Conservation (phyloP, 2,329 filamentous ascomycete genomes). For the Colletotrichum tabaci region DNA sequence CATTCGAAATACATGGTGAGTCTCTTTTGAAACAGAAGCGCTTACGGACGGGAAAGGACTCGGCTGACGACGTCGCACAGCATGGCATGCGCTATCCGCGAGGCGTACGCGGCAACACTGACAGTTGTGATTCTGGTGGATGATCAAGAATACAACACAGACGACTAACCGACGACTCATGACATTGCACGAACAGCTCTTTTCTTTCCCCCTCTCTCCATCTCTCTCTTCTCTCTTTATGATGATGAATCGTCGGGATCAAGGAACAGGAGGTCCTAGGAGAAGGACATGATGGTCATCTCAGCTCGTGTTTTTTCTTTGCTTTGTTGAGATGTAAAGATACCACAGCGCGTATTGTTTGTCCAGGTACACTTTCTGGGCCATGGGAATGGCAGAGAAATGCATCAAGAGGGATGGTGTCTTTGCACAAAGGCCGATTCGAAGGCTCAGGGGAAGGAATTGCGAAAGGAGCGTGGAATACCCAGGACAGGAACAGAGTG, state of each 20-base stretch:
- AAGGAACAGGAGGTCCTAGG: background rate
- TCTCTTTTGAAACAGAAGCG: constrained; percentile 40
- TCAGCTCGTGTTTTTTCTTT: constrained; percentile 10
- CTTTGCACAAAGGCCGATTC: constrained; percentile 1
- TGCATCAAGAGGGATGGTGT: constrained; percentile 6
- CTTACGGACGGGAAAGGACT: background rate
- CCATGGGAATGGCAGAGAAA: background rate
- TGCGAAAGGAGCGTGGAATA: constrained; percentile 24
- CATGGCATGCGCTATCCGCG: constrained; percentile 81
- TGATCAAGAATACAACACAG: constrained; percentile 47
- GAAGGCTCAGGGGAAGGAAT: background rate
- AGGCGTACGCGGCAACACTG: constrained; percentile 81
- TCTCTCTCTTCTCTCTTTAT: background rate
- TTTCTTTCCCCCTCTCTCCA: background rate
- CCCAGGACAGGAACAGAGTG: constrained; percentile 32
- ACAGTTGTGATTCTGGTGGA: constrained; percentile 80
- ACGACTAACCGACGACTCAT: constrained; percentile 38
- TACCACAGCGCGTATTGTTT: constrained; percentile 37
- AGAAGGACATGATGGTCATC: background rate
- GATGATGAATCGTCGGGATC: constrained; percentile 20
- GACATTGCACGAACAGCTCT: constrained; percentile 15
- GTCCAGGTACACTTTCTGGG: background rate
- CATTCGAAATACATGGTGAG: constrained; percentile 76
- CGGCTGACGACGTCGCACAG: constrained; percentile 52
- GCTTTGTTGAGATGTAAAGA: constrained; percentile 29